These are phyloP conservation scores for Phialocephala subalpina DNA, from an alignment of 2,329 filamentous ascomycete genomes.

Conservation along the genomic window DNA sequence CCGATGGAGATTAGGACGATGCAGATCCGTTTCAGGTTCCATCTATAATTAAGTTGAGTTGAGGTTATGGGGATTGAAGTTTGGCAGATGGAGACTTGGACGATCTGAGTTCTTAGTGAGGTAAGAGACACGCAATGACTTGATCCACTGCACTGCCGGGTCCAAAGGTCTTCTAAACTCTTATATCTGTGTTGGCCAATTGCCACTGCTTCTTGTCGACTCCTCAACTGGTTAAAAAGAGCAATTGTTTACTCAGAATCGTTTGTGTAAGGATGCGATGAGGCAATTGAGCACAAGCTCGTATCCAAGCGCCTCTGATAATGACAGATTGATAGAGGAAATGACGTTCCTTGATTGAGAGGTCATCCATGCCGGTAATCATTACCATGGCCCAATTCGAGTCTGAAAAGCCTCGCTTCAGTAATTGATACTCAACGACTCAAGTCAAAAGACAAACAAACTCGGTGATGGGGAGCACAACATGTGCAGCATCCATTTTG, in stretches of 20 bases:
- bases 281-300: background rate
- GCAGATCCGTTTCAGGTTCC: constrained; percentile 31
- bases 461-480: background rate
- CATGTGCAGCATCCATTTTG: background rate
- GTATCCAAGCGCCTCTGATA: background rate
- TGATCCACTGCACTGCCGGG: constrained; percentile 6
- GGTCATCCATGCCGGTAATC: constrained; percentile 8
- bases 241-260: background rate
- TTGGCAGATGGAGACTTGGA: constrained; percentile 13
- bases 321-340: constrained; percentile 8
- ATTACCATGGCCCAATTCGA: constrained; percentile 8
- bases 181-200: background rate
- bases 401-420: background rate
- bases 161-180: background rate
- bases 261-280: background rate
- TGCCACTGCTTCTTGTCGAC: background rate
- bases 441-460: background rate
- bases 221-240: background rate
- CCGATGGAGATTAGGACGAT: constrained; percentile 4
- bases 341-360: constrained; percentile 1
- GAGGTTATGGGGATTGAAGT: constrained; percentile 10
- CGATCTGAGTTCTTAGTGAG: background rate
- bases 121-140: constrained; percentile 6
- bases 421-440: background rate
- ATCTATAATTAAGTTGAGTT: constrained; percentile 26